A percentile compares a stretch with the other conserved stretches of the same genome.
phyloP scores from a whole-genome alignment of 805 yeast species.

The Starmerella floricola region DNA sequence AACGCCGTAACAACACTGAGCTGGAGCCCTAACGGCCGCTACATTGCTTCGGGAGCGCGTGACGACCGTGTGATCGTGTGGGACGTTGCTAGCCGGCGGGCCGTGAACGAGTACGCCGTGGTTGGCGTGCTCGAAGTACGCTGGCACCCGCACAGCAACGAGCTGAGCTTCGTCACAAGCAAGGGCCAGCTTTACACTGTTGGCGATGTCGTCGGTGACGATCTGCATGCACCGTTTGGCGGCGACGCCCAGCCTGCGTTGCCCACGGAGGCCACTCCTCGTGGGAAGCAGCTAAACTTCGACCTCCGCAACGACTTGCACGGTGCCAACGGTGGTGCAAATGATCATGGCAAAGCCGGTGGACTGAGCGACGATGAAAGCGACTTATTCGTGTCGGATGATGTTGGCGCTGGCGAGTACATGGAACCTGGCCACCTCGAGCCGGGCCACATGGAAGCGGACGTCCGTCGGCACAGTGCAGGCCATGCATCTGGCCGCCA shows the following conservation, averaged over 20 bases:
- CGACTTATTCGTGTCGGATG: constrained; percentile 40
- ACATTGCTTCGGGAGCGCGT: constrained; percentile 40
- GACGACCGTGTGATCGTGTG: constrained; percentile 44
- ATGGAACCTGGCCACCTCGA: no score
- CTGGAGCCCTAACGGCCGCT: constrained; percentile 51
- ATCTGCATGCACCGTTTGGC: constrained; percentile 24
- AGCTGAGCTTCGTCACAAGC: constrained; percentile 26
- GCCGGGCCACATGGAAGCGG: no score
- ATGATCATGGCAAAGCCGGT: constrained; percentile 17
- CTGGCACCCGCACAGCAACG: constrained; percentile 32
- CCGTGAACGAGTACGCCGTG: constrained; percentile 30
- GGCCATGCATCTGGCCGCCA: no score
- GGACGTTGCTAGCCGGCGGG: constrained; percentile 33
- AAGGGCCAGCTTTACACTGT: constrained; percentile 27
- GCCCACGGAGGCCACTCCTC: constrained; percentile 6
- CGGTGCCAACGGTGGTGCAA: constrained; percentile 7
- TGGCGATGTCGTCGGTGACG: constrained; percentile 10
- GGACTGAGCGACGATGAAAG: constrained; percentile 23
- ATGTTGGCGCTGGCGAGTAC: constrained; percentile 27
- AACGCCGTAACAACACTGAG: constrained; percentile 38
- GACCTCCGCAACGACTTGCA: no score
- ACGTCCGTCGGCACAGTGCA: no score
- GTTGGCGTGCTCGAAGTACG: constrained; percentile 23
- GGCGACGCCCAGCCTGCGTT: constrained; percentile 18
- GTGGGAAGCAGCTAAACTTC: no score